Percentiles rank a stretch among this genome's conserved stretches.
Evolutionary conservation across 139 green algal species (phyloP).

Genomic region (Protoeuglena noctilucae): DNA sequence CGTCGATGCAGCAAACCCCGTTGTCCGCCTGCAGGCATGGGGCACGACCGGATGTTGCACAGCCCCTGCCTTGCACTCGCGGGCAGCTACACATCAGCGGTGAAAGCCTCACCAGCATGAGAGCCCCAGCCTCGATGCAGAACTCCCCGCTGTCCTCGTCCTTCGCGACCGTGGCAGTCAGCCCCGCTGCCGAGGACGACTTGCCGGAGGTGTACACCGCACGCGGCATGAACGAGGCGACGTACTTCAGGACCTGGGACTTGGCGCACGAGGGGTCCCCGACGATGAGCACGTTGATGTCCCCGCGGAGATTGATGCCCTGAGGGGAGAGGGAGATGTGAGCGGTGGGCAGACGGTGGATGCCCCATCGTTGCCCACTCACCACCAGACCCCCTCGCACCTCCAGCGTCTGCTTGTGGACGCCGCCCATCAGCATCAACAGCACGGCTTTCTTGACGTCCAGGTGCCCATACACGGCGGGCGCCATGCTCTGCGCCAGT

Average conservation of each 20-base stretch:
- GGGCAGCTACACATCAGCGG: conserved; percentile 31
- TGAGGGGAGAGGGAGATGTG: conserved; percentile 11
- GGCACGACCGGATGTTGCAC: no score
- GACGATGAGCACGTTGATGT: conserved; percentile 98
- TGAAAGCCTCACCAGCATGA: conserved; percentile 89
- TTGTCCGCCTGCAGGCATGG: no score
- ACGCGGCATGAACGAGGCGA: conserved; percentile 65
- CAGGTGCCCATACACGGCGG: conserved; percentile 64
- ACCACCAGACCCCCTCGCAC: conserved; percentile 13
- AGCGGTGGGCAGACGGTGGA: background rate
- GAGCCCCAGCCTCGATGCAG: conserved; percentile 91
- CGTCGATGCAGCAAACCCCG: conserved; percentile 92
- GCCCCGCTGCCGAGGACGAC: conserved; percentile 79
- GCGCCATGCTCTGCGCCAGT: conserved; percentile 56
- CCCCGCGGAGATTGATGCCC: conserved; percentile 80
- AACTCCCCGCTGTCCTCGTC: conserved; percentile 84
- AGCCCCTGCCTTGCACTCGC: background rate
- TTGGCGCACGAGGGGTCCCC: conserved; percentile 92
- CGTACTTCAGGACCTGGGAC: conserved; percentile 80
- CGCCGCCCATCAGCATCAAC: conserved; percentile 81
- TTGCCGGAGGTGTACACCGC: conserved; percentile 96
- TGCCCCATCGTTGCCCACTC: no score
- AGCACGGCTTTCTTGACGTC: conserved; percentile 78
- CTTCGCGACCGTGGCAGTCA: conserved; percentile 90
- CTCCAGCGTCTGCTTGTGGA: conserved; percentile 71